A percentile compares a stretch with the other conserved stretches of the same genome.
phyloP scores from a whole-genome alignment of 2,329 filamentous ascomycete genomes.

The Emmonsiellopsis sp. region DNA sequence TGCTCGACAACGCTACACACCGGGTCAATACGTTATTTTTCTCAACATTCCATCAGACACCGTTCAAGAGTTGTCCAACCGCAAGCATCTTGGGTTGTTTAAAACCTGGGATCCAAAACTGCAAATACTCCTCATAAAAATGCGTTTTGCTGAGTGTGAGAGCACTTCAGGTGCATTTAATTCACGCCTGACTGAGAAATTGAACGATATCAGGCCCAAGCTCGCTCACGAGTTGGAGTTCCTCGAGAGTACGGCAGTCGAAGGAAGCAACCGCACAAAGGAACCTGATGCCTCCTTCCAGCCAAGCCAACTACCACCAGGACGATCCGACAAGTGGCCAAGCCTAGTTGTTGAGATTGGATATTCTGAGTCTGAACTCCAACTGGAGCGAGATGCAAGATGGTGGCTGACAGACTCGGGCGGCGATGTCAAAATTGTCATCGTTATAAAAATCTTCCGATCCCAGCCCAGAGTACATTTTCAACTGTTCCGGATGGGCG shows the following conservation, averaged over 20 bases:
- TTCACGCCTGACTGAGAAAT: neutral
- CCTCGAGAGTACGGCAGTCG: neutral
- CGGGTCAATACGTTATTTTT: neutral
- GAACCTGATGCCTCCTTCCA: neutral
- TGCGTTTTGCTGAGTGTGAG: neutral
- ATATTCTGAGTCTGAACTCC: neutral
- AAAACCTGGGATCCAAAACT: neutral
- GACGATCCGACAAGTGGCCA: neutral
- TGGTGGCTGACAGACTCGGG: neutral
- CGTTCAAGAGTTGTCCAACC: neutral
- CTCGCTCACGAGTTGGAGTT: neutral
- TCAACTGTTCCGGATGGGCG: neutral
- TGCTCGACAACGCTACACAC: neutral
- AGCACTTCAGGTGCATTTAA: neutral
- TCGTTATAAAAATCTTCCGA: neutral
- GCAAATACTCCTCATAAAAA: neutral
- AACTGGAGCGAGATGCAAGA: neutral
- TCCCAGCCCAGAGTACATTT: neutral
- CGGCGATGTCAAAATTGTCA: neutral
- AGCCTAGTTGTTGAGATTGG: conserved; percentile 3
- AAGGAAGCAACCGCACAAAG: neutral
- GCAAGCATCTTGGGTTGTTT: neutral
- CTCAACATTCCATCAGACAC: neutral
- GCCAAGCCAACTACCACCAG: neutral
- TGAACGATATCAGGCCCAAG: neutral